phyloP scores from a whole-genome alignment of 805 yeast genomes.

The Teunomyces stri region DNA sequence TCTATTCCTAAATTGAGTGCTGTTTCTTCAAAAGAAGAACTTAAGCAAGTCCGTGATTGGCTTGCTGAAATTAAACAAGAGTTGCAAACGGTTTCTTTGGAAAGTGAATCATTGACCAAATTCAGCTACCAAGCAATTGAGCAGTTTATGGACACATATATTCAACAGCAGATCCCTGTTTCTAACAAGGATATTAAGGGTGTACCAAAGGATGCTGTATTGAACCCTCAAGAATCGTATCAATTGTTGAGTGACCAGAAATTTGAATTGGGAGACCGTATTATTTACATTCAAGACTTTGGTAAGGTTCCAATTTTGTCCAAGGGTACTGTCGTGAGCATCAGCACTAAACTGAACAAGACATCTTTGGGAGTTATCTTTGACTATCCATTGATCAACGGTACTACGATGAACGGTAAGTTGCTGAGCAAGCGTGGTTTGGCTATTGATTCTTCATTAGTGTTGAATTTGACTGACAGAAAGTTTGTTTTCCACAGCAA shows the following conservation, averaged over 20 bases:
- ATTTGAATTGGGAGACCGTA: constrained; percentile 86
- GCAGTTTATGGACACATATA: constrained; percentile 46
- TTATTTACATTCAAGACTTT: constrained; percentile 75
- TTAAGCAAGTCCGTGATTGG: constrained; percentile 46
- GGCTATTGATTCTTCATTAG: constrained; percentile 74
- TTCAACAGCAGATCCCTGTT: constrained; percentile 43
- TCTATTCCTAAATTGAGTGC: constrained; percentile 39
- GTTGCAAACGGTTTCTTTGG: constrained; percentile 66
- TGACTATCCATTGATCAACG: constrained; percentile 80
- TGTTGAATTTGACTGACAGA: constrained; percentile 70
- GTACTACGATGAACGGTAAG: constrained; percentile 77
- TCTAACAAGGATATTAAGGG: constrained; percentile 63
- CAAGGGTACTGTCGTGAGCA: constrained; percentile 85
- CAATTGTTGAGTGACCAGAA: constrained; percentile 70
- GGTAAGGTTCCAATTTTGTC: constrained; percentile 88
- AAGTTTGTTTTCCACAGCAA: constrained; percentile 77
- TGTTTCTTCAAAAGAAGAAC: constrained; percentile 37
- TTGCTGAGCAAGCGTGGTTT: constrained; percentile 78
- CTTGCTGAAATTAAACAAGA: constrained; percentile 47
- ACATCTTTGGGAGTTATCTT: constrained; percentile 74
- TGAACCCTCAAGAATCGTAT: constrained; percentile 71
- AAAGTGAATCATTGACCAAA: constrained; percentile 73
- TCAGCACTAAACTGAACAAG: constrained; percentile 55
- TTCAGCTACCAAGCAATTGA: constrained; percentile 69
- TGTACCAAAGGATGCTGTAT: constrained; percentile 80